A percentile compares a stretch with the other conserved stretches of the same genome.
Conservation (phyloP, 257 asterid species). For the Asclepias syriaca region DNA sequence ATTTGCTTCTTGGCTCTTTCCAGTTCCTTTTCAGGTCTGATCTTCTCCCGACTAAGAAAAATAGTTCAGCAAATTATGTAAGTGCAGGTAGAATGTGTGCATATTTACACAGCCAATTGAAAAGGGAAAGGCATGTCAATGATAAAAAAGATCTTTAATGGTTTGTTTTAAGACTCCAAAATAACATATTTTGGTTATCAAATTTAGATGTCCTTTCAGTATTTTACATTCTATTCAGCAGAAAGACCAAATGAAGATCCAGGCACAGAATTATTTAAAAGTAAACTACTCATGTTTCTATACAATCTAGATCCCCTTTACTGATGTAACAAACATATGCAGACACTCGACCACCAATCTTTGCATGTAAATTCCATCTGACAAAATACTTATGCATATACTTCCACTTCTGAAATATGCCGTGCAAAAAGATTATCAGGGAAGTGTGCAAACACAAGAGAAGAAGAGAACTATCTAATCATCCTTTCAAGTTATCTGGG, state of each 20-base stretch:
- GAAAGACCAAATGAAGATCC: not conserved
- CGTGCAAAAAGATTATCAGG: not conserved
- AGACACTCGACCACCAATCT: not conserved
- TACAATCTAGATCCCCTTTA: not conserved
- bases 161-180: not conserved
- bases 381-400: not conserved
- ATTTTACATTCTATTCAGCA: not conserved
- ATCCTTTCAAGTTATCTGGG: not conserved
- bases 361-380: not conserved
- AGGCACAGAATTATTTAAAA: not conserved
- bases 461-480: not conserved
- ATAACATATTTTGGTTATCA: not conserved
- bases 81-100: not conserved
- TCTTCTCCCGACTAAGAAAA: conserved; percentile 81
- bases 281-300: not conserved
- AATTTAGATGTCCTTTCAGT: not conserved
- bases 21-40: conserved; percentile 81
- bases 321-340: not conserved
- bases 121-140: not conserved
- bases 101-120: not conserved
- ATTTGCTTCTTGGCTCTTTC: conserved; percentile 82
- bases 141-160: not conserved
- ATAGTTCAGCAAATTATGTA: conserved; percentile 13
- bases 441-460: not conserved
- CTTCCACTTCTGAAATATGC: not conserved